These are phyloP conservation scores for Chrysanthemum seticuspe DNA, from an alignment of 129 eudicot species.

Conservation along the genomic window DNA sequence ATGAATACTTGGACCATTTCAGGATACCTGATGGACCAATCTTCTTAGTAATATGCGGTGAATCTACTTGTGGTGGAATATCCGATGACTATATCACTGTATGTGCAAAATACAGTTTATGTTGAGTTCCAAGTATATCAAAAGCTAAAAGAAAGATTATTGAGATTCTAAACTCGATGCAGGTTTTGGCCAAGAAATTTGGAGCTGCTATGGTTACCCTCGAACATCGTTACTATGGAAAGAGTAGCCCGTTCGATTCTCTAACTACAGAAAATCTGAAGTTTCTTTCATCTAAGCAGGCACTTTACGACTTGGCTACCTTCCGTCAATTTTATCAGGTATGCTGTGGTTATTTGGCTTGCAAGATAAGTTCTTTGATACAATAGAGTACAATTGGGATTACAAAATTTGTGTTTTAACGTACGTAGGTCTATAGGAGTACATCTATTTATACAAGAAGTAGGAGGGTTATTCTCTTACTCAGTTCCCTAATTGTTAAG, in stretches of 20 bases:
- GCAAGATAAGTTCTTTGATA: background rate
- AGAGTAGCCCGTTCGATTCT: conserved; percentile 73
- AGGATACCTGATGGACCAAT: conserved; percentile 85
- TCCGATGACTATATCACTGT: conserved; percentile 76
- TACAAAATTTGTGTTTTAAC: background rate
- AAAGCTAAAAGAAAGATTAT: background rate
- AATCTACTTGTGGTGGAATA: conserved; percentile 85
- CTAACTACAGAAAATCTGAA: conserved; percentile 68
- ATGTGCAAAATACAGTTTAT: conserved; percentile 24
- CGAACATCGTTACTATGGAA: conserved; percentile 96
- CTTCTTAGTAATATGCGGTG: conserved; percentile 85
- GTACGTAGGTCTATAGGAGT: background rate
- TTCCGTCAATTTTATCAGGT: conserved; percentile 94
- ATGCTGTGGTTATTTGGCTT: conserved; percentile 24
- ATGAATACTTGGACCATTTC: conserved; percentile 71
- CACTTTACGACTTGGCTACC: conserved; percentile 95
- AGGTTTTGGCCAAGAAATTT: conserved; percentile 93
- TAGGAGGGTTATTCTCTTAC: too few species aligned
- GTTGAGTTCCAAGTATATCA: background rate
- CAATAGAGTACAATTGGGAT: background rate
- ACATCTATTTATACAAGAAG: too few species aligned
- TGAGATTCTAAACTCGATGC: conserved; percentile 24
- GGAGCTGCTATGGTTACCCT: conserved; percentile 94
- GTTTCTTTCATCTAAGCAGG: conserved; percentile 94
- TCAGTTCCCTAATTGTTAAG: too few species aligned